Evolutionary conservation across 2,329 filamentous ascomycete genomes (phyloP).

Genomic region (Nothopassalora personata): DNA sequence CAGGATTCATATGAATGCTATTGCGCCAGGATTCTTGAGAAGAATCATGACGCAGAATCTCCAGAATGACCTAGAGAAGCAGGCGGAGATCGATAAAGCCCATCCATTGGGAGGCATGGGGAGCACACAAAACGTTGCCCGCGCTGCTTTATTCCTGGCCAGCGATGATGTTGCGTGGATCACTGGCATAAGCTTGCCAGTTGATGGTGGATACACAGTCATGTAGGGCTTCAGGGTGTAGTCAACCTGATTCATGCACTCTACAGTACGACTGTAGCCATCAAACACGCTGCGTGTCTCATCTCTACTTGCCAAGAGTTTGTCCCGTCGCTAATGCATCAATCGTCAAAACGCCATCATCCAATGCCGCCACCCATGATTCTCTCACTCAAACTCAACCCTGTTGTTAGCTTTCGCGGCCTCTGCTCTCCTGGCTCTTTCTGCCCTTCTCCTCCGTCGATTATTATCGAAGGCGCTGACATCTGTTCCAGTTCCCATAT

Average conservation of each 20-base stretch:
- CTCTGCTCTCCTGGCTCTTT: constrained; percentile 41
- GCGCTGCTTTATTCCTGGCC: constrained; percentile 41
- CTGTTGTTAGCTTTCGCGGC: constrained; percentile 32
- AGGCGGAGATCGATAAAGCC: constrained; percentile 25
- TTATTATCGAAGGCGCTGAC: constrained; percentile 49
- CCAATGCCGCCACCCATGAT: background rate
- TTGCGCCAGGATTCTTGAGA: constrained; percentile 39
- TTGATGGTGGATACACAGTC: constrained; percentile 10
- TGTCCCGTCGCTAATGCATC: constrained; percentile 2
- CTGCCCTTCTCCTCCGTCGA: constrained; percentile 48
- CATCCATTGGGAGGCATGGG: constrained; percentile 34
- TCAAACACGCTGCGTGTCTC: background rate
- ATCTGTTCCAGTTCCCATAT: constrained; percentile 36
- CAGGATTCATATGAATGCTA: constrained; percentile 39
- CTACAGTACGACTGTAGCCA: background rate
- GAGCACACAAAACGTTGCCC: constrained; percentile 38
- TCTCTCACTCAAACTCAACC: constrained; percentile 45
- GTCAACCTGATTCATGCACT: background rate
- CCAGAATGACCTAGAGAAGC: constrained; percentile 28
- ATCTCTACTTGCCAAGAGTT: background rate
- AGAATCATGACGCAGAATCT: constrained; percentile 37
- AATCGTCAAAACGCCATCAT: background rate
- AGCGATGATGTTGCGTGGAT: constrained; percentile 35
- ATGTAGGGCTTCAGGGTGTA: background rate
- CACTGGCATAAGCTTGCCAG: constrained; percentile 9